A percentile compares a stretch with the other conserved stretches of the same genome.
Conservation (phyloP, 2,329 filamentous ascomycete species). For the Blastomyces percursus region DNA sequence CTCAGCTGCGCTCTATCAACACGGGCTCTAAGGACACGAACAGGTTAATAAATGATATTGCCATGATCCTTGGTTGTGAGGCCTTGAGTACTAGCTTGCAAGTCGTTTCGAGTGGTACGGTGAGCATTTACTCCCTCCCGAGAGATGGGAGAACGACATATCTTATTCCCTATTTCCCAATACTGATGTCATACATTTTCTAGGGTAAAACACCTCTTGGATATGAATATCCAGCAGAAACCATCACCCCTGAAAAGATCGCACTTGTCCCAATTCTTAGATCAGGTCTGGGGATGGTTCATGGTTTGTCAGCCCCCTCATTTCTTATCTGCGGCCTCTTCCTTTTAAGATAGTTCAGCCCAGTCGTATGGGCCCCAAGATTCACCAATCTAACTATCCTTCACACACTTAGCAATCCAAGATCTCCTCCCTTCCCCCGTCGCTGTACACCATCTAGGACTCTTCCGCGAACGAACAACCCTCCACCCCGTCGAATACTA, state of each 20-base stretch:
- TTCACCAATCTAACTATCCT: not conserved
- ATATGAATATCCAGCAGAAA: constrained; percentile 58
- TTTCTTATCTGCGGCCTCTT: not conserved
- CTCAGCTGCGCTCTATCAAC: constrained; percentile 66
- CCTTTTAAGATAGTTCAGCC: not conserved
- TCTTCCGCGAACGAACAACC: constrained; percentile 81
- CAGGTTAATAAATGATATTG: constrained; percentile 72
- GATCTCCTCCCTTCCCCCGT: constrained; percentile 69
- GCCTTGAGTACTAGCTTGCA: constrained; percentile 58
- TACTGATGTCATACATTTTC: not conserved
- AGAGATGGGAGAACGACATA: not conserved
- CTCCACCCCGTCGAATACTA: constrained; percentile 93
- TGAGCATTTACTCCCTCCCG: constrained; percentile 34
- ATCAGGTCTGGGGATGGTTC: constrained; percentile 82
- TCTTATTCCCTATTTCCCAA: not conserved
- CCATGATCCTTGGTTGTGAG: constrained; percentile 70
- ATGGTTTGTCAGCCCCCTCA: constrained; percentile 43
- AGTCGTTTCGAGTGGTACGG: constrained; percentile 49
- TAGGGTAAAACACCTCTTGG: constrained; percentile 71
- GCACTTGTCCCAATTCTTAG: constrained; percentile 87
- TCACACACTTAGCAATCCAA: constrained; percentile 51
- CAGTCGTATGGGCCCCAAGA: not conserved
- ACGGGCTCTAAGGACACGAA: constrained; percentile 67
- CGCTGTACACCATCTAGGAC: constrained; percentile 82
- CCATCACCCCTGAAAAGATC: constrained; percentile 54